Evolutionary conservation across 2,329 filamentous ascomycete species (phyloP), one percentile per base, ranked within the genome.

Genomic region (Parafenestella ontariensis): DNA sequence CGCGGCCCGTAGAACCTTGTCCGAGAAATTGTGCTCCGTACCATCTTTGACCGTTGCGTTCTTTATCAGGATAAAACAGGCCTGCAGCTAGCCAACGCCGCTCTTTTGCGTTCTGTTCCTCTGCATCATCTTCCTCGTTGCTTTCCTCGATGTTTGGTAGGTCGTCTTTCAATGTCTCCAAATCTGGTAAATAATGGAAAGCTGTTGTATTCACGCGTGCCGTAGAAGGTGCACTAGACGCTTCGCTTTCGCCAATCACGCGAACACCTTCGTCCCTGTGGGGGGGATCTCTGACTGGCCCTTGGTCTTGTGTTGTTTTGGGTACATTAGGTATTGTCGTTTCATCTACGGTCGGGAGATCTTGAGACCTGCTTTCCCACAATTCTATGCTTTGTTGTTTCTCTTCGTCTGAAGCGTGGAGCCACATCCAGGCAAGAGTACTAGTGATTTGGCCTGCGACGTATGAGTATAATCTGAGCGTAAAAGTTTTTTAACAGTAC

Each of bases 11-110:
- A 5, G 50, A 20, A 13, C 50, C 50, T 8, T 23, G 8, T 3
- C 44, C 45, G 15, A 53, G 39, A 13, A 48, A 41, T 10, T 42
- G 45, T 7, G 28, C 40, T 2, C 45, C 50, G 10, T 28, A 39
- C 39, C 44, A 45, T 13, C 9, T 10, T 11, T 17, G 10, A 20
- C 6, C 20, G 5, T 23, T 18, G 3, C 8, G 10, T 41, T 41
- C 17, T 7, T 24, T 20, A 3, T 23, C 37, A 9, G 37, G 37
- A n/a, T 23, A 41, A 13, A 6, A 18, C 20, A 41, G 24, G 7
- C 37, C 37, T 24, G 37, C 21, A 24, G 2, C 5, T 5, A 23
- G 37, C 37, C 37, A 41, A 5, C 24, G 24, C 9, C 24, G 24
- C 24, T 26, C 9, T 26, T 9, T 26, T 5, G 5, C 24, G 24